Evolutionary conservation across 2,329 filamentous ascomycete genomes (phyloP).

Genomic region (Neofusicoccum kwambonambiense): DNA sequence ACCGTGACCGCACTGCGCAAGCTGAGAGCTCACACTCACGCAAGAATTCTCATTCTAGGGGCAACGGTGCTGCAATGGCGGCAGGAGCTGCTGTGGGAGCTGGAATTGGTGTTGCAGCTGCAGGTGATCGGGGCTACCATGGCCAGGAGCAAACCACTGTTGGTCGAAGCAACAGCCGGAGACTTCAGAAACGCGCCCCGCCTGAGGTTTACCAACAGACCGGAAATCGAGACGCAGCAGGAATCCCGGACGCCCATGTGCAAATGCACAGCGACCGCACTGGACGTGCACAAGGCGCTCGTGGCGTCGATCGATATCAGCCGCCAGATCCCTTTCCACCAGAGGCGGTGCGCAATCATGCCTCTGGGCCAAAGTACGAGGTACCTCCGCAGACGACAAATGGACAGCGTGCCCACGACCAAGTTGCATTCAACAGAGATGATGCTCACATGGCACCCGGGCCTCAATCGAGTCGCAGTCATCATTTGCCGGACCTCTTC

Average conservation of each 20-base stretch:
- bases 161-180: conserved; percentile 37
- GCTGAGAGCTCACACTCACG: conserved; percentile 21
- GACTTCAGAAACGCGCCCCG: conserved; percentile 27
- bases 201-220: conserved; percentile 18
- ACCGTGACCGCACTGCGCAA: conserved; percentile 30
- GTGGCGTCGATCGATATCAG: conserved; percentile 36
- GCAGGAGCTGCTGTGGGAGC: conserved; percentile 21
- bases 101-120: conserved; percentile 33
- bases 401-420: conserved; percentile 37
- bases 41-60: background rate
- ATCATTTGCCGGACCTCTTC: conserved; percentile 29
- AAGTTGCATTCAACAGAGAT: conserved; percentile 41
- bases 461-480: conserved; percentile 20
- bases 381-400: conserved; percentile 38
- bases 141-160: conserved; percentile 26
- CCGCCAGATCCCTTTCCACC: conserved; percentile 35
- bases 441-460: conserved; percentile 23
- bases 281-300: conserved; percentile 33
- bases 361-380: conserved; percentile 29
- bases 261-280: conserved; percentile 40
- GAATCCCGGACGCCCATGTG: conserved; percentile 31
- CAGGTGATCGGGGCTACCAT: conserved; percentile 25
- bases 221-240: background rate
- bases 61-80: background rate
- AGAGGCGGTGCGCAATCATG: conserved; percentile 27